Percentiles rank a stretch among this genome's conserved stretches.
Conservation (phyloP, 176 grass and related monocot genomes). For the Rhynchospora breviuscula region DNA sequence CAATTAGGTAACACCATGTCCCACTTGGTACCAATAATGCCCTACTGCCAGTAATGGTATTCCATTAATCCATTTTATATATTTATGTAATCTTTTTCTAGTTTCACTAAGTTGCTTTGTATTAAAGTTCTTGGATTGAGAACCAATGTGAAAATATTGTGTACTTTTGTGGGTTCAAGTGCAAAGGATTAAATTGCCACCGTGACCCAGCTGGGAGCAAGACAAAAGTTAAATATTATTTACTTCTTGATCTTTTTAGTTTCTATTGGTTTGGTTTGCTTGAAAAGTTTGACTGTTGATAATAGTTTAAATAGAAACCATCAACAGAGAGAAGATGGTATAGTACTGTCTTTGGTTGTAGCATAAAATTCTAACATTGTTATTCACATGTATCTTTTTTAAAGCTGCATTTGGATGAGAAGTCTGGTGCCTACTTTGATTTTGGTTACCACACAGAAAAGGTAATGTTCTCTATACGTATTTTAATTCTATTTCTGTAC, state of each 20-base stretch:
- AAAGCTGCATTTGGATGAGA: slow-evolving; percentile 88
- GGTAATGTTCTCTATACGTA: slow-evolving; percentile 30
- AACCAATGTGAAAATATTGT: background rate
- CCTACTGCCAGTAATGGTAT: background rate
- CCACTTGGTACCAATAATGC: background rate
- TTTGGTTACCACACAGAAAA: slow-evolving; percentile 96
- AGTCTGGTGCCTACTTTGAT: slow-evolving; percentile 70
- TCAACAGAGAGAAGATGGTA: background rate
- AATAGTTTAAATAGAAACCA: background rate
- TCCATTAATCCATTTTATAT: background rate
- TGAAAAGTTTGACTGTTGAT: background rate
- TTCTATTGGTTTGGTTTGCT: background rate
- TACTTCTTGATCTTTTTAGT: background rate
- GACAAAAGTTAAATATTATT: background rate
- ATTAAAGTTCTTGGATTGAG: background rate
- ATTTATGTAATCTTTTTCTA: background rate
- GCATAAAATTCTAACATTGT: slow-evolving; percentile 11
- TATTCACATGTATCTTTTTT: slow-evolving; percentile 18
- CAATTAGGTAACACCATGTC: background rate
- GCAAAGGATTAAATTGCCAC: background rate
- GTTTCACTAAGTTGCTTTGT: background rate
- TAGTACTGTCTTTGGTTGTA: background rate
- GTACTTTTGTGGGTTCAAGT: background rate
- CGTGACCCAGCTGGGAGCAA: background rate
- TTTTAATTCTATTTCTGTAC: background rate